These are phyloP conservation scores for Botrytis hyacinthi DNA, from an alignment of 2,329 filamentous ascomycete genomes.

Conservation along the genomic window DNA sequence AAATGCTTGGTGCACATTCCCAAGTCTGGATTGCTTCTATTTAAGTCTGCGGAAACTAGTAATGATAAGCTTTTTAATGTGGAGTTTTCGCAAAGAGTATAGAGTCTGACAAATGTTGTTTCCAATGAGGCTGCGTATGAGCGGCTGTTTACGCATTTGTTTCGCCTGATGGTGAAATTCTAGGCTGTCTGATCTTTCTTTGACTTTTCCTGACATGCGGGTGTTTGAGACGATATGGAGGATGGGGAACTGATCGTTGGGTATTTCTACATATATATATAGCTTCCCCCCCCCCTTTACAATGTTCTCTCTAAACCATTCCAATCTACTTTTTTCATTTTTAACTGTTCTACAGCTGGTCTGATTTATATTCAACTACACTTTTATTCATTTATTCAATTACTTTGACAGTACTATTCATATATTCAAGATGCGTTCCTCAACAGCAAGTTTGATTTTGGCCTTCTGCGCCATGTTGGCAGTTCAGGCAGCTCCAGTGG, in stretches of 20 bases:
- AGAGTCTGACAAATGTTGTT: conserved; percentile 19
- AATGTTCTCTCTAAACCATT: background rate
- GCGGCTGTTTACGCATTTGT: conserved; percentile 9
- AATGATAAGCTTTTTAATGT: background rate
- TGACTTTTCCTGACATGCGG: background rate
- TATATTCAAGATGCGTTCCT: conserved; percentile 30
- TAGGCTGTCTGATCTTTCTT: conserved; percentile 8
- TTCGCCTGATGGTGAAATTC: background rate
- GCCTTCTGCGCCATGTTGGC: conserved; percentile 32
- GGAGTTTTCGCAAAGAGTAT: conserved; percentile 5
- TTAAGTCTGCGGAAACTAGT: background rate
- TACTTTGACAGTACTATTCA: conserved; percentile 11
- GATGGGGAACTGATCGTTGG: background rate
- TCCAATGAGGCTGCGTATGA: conserved; percentile 9
- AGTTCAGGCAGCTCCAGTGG: conserved; percentile 29
- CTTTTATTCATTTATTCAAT: background rate
- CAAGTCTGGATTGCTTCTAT: background rate
- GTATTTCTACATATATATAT: conserved; percentile 7
- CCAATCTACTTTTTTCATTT: background rate
- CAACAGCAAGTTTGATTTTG: conserved; percentile 31
- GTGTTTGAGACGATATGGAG: conserved; percentile 15
- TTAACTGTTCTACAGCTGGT: conserved; percentile 11
- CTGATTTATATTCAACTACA: conserved; percentile 14
- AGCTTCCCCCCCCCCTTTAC: background rate
- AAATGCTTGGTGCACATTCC: background rate